Evolutionary conservation across 257 asterid genomes (phyloP), one percentile per base, ranked within the genome.

Genomic region (Forsythia viridissima): DNA sequence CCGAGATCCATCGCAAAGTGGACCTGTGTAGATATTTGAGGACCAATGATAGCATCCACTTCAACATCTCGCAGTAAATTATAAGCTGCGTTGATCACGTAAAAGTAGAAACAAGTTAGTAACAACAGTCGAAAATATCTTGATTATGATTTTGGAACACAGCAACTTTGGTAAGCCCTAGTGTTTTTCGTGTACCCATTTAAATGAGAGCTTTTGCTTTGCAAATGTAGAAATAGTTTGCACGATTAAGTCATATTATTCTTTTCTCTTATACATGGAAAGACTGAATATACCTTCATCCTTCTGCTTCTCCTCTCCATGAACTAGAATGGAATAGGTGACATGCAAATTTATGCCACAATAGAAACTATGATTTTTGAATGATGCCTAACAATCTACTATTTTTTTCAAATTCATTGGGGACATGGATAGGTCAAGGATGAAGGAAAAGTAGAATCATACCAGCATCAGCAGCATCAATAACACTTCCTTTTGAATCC

Each of bases 1-100:
- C 84, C 88, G 15, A 85, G 61, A 39, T 80, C 76, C 5, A 80
- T 73, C 80, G 82, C 88, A 76, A 82, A 82, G 73, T 77, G 65
- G 36, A 76, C 73, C 55, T 85, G 79, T 34, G 82, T 57, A 0
- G 88, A 82, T 61, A 44, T 82, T 77, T 84, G 82, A 16, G 80
- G 82, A 9, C 87, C 82, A 70, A 84, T 44, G 46, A 84, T 76
- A 2, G 84, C 85, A 15, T 81, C 80, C 2, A 82, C 80, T 34
- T 71, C 63, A 8, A 39, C 86, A 76, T 81, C 69, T 76, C 61
- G 75, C 74, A 85, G 40, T 72, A 82, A 59, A 76, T 41, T 55
- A 43, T 76, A 57, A 76, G 82, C 84, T 85, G 84, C 80, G 48
- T 5, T 41, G 61, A 46, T 80, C 77, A 30, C 37, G 46, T 20